Conservation (phyloP, 2,329 filamentous ascomycete species). For the Colletotrichum liaoningense region DNA sequence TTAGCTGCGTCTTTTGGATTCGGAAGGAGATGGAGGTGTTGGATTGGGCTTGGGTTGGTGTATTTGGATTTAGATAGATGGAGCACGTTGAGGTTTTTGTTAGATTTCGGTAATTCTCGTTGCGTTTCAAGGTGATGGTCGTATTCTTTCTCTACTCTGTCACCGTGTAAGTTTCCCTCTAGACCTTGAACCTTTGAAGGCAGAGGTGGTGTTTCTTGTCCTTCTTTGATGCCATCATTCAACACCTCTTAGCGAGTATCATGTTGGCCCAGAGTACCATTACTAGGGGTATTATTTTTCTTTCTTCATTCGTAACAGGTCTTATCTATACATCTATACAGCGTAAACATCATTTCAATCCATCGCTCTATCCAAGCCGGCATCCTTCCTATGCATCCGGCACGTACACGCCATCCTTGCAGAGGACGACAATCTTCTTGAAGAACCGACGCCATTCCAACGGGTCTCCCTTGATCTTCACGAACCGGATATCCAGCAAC, state of each 20-base stretch:
- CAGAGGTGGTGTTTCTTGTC: no score
- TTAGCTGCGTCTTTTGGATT: no score
- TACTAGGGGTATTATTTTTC: background rate
- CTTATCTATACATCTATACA: constrained; percentile 24
- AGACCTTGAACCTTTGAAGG: no score
- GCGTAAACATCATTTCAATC: constrained; percentile 24
- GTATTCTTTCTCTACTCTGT: no score
- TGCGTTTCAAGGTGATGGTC: no score
- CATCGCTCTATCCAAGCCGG: background rate
- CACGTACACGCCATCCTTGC: constrained; percentile 83
- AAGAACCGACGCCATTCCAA: constrained; percentile 97
- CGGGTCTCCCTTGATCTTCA: constrained; percentile 95
- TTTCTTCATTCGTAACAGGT: background rate
- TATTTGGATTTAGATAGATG: no score
- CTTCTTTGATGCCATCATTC: background rate
- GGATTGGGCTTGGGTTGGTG: no score
- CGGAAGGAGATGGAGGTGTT: no score
- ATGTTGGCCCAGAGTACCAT: background rate
- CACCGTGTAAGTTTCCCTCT: no score
- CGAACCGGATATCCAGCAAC: constrained; percentile 86
- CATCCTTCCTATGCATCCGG: constrained; percentile 50
- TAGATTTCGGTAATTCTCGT: no score
- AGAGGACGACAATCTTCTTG: constrained; percentile 91
- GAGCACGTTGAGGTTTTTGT: no score
- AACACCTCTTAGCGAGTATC: background rate